Evolutionary conservation across 108 stramenopile species (phyloP).

Genomic region (Cyclotella cryptica): DNA sequence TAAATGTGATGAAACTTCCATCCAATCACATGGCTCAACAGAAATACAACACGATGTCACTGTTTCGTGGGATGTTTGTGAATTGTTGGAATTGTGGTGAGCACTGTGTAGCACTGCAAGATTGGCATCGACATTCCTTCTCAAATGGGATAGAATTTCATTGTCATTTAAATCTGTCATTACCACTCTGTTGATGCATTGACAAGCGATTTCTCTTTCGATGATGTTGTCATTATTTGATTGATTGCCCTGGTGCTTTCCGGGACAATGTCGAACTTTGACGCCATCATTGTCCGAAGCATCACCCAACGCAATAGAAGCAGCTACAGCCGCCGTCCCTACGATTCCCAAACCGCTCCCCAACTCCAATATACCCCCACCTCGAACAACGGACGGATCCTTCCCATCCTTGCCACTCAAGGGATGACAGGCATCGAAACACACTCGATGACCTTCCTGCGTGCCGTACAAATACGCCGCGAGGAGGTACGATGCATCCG

Average conservation of each 20-base stretch:
- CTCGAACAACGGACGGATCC: background rate
- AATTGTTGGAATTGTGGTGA: background rate
- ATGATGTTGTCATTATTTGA: background rate
- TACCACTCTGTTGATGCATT: slow-evolving; percentile 14
- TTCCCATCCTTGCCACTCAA: background rate
- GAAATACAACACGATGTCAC: background rate
- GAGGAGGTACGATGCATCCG: slow-evolving; percentile 38
- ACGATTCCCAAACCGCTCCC: slow-evolving; percentile 44
- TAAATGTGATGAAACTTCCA: slow-evolving; percentile 13
- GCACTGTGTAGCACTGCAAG: background rate
- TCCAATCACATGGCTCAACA: slow-evolving; percentile 39
- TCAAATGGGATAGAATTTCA: slow-evolving; percentile 24
- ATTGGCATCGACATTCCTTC: slow-evolving; percentile 28
- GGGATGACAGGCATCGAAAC: slow-evolving; percentile 14
- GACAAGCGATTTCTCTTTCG: background rate
- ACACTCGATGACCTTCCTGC: slow-evolving; percentile 25
- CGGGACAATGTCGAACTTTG: background rate
- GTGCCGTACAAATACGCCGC: slow-evolving; percentile 37
- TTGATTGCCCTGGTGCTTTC: background rate
- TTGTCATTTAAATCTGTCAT: slow-evolving; percentile 33
- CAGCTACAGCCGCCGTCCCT: slow-evolving; percentile 32
- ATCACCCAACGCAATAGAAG: background rate
- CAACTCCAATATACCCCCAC: slow-evolving; percentile 41
- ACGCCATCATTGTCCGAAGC: too few relatives aligned
- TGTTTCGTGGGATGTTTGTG: background rate